A percentile compares a stretch with the other conserved stretches of the same genome.
Conservation (phyloP, 73 alveolate species). For the Paramecium sonneborni region DNA sequence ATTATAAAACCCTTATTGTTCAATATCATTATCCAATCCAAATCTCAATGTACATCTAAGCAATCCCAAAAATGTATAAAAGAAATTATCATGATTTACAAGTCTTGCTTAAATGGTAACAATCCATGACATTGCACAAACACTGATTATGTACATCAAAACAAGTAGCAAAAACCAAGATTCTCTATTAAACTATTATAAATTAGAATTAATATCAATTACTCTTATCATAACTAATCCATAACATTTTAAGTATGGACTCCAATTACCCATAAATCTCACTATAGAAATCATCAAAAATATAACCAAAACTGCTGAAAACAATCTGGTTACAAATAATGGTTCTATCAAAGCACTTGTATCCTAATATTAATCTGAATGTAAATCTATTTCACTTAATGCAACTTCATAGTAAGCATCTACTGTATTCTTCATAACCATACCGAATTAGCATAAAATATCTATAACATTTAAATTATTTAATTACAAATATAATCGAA, state of each 20-base stretch:
- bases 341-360: neutral
- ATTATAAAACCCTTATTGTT: neutral
- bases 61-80: neutral
- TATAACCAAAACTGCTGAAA: neutral
- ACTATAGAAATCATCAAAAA: slow-evolving; percentile 44
- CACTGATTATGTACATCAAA: neutral
- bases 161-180: slow-evolving; percentile 42
- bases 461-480: neutral
- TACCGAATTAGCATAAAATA: neutral
- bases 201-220: neutral
- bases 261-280: slow-evolving; percentile 50
- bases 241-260: slow-evolving; percentile 42
- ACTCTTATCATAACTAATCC: slow-evolving; percentile 49
- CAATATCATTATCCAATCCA: slow-evolving; percentile 38
- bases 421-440: neutral
- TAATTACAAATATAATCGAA: slow-evolving; percentile 13
- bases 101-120: neutral
- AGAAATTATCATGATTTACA: neutral
- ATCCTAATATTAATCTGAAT: slow-evolving; percentile 6
- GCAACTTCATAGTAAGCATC: neutral
- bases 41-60: slow-evolving; percentile 9
- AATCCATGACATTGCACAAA: slow-evolving; percentile 35
- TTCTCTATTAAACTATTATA: neutral
- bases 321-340: neutral
- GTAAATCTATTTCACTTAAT: neutral